phyloP scores from a whole-genome alignment of 1,139 yeast species.

The Ashbya aceris region DNA sequence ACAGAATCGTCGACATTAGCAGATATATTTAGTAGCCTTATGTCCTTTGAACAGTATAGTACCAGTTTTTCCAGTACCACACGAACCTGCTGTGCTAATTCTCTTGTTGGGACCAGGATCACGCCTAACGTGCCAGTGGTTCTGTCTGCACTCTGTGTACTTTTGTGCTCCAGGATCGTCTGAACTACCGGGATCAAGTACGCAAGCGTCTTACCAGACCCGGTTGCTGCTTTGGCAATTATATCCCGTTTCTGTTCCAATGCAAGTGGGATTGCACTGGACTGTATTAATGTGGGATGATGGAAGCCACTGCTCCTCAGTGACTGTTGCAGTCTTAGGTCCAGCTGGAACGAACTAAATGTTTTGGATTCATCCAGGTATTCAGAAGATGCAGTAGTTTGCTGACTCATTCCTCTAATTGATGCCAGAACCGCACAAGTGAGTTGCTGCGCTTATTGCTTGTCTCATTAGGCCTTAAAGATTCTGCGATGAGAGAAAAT shows the following conservation, averaged over 20 bases:
- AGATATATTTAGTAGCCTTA: slow-evolving; percentile 65
- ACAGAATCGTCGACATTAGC: slow-evolving; percentile 67
- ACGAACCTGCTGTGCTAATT: slow-evolving; percentile 74
- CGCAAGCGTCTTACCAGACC: slow-evolving; percentile 87
- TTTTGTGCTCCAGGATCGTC: slow-evolving; percentile 41
- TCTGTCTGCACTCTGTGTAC: slow-evolving; percentile 19
- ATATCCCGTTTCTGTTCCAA: slow-evolving; percentile 78
- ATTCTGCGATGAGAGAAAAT: no score
- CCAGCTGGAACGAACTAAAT: slow-evolving; percentile 67
- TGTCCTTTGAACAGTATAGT: slow-evolving; percentile 58
- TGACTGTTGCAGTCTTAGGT: slow-evolving; percentile 77
- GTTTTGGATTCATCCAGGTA: slow-evolving; percentile 61
- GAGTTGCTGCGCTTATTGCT: no score
- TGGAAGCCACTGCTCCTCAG: slow-evolving; percentile 71
- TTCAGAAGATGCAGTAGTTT: slow-evolving; percentile 41
- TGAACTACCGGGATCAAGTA: slow-evolving; percentile 73
- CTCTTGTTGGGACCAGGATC: slow-evolving; percentile 77
- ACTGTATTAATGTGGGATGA: slow-evolving; percentile 83
- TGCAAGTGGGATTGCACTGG: slow-evolving; percentile 87
- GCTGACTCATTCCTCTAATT: background rate
- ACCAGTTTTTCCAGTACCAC: slow-evolving; percentile 61
- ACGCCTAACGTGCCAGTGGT: slow-evolving; percentile 40
- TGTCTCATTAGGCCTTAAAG: no score
- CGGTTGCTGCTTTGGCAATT: slow-evolving; percentile 82
- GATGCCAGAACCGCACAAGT: background rate